These are phyloP conservation scores for Tolypocladium sp. DNA, from an alignment of 2,329 filamentous ascomycete genomes.

Conservation along the genomic window DNA sequence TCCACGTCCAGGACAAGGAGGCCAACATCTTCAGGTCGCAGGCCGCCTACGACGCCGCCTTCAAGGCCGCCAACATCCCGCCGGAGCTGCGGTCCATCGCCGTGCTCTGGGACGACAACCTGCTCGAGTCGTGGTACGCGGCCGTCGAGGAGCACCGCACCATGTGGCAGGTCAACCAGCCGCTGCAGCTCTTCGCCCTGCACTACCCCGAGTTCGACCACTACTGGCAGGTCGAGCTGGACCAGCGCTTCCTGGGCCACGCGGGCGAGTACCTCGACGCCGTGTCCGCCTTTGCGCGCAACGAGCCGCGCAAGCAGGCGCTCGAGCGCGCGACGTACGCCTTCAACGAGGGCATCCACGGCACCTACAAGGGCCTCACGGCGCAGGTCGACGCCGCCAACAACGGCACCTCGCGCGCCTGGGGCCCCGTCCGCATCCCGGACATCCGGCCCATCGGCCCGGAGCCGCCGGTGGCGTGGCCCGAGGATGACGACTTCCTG, in stretches of 20 bases:
- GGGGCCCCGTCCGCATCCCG: conserved; percentile 18
- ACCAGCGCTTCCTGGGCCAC: conserved; percentile 27
- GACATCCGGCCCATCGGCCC: conserved; percentile 21
- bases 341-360: conserved; percentile 43
- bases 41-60: conserved; percentile 41
- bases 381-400: conserved; percentile 11
- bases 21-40: conserved; percentile 45
- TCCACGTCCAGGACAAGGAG: conserved; percentile 50
- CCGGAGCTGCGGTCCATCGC: conserved; percentile 60
- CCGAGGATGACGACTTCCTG: conserved; percentile 14
- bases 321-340: conserved; percentile 50
- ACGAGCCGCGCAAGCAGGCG: conserved; percentile 46
- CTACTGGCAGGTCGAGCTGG: conserved; percentile 34
- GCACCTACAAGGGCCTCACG: conserved; percentile 35
- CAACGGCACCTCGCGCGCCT: conserved; percentile 16
- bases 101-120: conserved; percentile 59
- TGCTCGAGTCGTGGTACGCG: conserved; percentile 59
- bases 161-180: conserved; percentile 23
- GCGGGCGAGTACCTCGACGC: conserved; percentile 18
- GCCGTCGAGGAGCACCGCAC: conserved; percentile 43
- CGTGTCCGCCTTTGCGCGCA: conserved; percentile 31
- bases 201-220: conserved; percentile 25
- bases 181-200: conserved; percentile 22
- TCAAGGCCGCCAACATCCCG: conserved; percentile 40
- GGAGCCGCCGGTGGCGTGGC: conserved; percentile 12